These are phyloP conservation scores for Laguncularia racemosa DNA, from an alignment of 345 rosid species.

Conservation along the genomic window DNA sequence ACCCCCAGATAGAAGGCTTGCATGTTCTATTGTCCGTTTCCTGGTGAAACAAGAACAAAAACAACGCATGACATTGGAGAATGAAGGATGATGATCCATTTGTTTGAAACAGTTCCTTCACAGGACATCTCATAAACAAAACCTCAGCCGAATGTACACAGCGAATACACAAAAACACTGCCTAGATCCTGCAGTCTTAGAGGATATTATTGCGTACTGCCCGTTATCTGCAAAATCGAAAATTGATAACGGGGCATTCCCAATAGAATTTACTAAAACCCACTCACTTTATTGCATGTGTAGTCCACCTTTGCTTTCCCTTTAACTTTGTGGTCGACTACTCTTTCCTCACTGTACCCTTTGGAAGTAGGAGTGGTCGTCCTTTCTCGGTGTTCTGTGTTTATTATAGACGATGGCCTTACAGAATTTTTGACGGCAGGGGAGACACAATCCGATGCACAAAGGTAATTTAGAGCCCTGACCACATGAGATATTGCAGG, in stretches of 20 bases:
- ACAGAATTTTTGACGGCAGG: constrained; percentile 20
- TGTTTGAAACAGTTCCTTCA: background rate
- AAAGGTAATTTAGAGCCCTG: constrained; percentile 66
- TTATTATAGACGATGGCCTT: constrained; percentile 10
- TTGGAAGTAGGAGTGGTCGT: background rate
- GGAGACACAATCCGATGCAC: constrained; percentile 35
- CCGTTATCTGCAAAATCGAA: constrained; percentile 25
- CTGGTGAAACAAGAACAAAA: too few relatives aligned
- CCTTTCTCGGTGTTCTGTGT: constrained; percentile 11
- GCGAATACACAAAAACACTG: constrained; percentile 1
- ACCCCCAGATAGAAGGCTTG: too few relatives aligned
- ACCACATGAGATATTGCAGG: constrained; percentile 77
- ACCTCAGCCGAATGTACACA: constrained; percentile 33
- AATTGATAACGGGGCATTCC: constrained; percentile 26
- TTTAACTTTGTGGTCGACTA: too few relatives aligned
- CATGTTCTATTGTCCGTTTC: too few relatives aligned
- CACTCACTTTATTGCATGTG: background rate
- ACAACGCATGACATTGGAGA: too few relatives aligned
- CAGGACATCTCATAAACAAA: constrained; percentile 12
- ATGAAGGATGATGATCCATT: too few relatives aligned
- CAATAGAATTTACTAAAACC: background rate
- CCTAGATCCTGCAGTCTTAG: constrained; percentile 12
- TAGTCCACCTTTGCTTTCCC: background rate
- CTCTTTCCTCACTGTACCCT: background rate
- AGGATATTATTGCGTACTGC: constrained; percentile 5